A percentile compares a stretch with the other conserved stretches of the same genome.
phyloP scores from a whole-genome alignment of 108 stramenopile genomes.

The Epithemia pelagica region DNA sequence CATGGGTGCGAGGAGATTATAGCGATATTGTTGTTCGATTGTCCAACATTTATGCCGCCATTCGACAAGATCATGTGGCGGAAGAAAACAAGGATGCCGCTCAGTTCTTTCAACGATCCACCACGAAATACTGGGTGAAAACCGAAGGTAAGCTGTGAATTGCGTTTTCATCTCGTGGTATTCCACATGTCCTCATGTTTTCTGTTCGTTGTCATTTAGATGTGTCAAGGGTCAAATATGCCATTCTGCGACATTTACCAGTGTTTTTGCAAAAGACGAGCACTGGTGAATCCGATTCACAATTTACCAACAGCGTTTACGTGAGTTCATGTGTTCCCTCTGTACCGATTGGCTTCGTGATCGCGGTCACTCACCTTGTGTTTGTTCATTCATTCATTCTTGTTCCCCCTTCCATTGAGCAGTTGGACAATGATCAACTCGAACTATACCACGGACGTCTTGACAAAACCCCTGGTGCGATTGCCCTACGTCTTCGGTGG shows the following conservation, averaged over 20 bases:
- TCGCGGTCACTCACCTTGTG: not conserved
- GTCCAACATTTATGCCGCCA: conserved; percentile 62
- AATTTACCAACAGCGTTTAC: conserved; percentile 92
- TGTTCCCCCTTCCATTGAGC: not conserved
- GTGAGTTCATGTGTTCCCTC: not conserved
- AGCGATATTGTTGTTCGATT: conserved; percentile 88
- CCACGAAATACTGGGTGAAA: conserved; percentile 98
- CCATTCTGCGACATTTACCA: conserved; percentile 87
- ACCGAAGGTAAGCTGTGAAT: too few relatives aligned
- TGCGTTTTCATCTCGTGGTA: too few relatives aligned
- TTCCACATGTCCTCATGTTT: too few relatives aligned
- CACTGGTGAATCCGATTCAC: conserved; percentile 89
- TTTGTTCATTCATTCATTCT: not conserved
- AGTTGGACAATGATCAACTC: conserved; percentile 80
- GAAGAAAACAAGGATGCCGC: conserved; percentile 62
- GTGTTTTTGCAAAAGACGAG: conserved; percentile 90
- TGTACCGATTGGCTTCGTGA: not conserved
- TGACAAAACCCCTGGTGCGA: conserved; percentile 93
- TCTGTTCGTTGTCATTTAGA: too few relatives aligned
- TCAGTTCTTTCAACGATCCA: conserved; percentile 85
- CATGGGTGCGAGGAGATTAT: conserved; percentile 95
- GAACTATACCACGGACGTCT: conserved; percentile 95
- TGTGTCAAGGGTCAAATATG: conserved; percentile 89
- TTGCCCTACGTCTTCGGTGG: conserved; percentile 93
- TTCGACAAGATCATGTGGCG: conserved; percentile 76